Percentiles rank a stretch among this genome's conserved stretches.
phyloP scores from a whole-genome alignment of 805 yeast species.

The Lachancea sp. region DNA sequence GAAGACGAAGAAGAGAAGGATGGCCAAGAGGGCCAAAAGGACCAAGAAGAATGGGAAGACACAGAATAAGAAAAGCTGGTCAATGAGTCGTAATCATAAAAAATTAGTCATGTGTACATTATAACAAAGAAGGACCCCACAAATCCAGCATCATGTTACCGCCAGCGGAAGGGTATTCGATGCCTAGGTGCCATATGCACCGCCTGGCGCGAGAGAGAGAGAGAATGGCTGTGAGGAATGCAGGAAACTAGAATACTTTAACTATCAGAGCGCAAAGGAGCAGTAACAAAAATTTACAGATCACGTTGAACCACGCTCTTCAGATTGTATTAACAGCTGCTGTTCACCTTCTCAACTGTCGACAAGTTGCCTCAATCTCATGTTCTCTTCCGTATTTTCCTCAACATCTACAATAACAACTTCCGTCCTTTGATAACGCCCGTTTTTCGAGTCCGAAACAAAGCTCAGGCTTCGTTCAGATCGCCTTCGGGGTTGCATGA shows the following conservation, averaged over 20 bases:
- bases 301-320: no score
- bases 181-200: no score
- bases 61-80: slow-evolving; percentile 10
- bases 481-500: slow-evolving; percentile 23
- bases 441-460: slow-evolving; percentile 24
- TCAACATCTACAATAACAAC: slow-evolving; percentile 20
- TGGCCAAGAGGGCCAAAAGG: slow-evolving; percentile 43
- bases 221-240: no score
- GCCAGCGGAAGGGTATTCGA: slow-evolving; percentile 3
- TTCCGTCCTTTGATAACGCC: slow-evolving; percentile 19
- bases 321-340: no score
- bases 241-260: no score
- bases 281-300: no score
- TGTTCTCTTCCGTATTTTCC: slow-evolving; percentile 22
- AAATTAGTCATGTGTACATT: slow-evolving; percentile 7
- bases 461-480: slow-evolving; percentile 25
- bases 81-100: slow-evolving; percentile 3
- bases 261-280: no score
- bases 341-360: neutral
- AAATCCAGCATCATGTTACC: neutral
- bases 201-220: no score
- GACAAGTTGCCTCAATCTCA: slow-evolving; percentile 15
- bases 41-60: slow-evolving; percentile 30
- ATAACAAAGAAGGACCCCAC: neutral
- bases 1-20: slow-evolving; percentile 57